Base-by-base conservation (phyloP, 1,139 yeast species). In the Blastobotrys persicus region DNA sequence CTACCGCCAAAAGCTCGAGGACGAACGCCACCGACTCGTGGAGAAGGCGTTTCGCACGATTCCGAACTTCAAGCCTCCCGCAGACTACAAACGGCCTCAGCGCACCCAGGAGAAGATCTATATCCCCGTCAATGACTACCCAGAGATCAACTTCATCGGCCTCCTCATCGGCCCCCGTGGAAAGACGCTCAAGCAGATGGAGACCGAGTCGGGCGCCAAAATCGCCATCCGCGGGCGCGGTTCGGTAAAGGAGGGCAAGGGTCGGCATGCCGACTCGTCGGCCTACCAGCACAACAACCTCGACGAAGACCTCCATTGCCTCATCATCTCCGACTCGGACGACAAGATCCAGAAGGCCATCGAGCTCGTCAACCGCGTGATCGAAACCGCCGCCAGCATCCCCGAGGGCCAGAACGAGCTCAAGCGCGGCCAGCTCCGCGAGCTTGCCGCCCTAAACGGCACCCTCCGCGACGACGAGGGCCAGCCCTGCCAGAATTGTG, bases 81-180 rank as follows among this genome's bases (percentile, higher is more conserved):
- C 75, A 14, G 94, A 86, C 63, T 91, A 88, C 66, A 71, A 76
- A 52, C 75, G 83, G 50, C 88, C 88, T 33, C 84, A 86, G 5
- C 83, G 80, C 59, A 82, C 89, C 3, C 77, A 78, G 48, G 96
- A 91, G 59, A 92, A 89, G 67, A 77, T 88, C 47, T 91, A 81
- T 64, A 80, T 94, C 16, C 98, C 98, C 0, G 86, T 81, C 1
- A 78, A 83, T 46, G 95, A 89, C 54, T 85, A 88, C 67, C 98
- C 98, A 0, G 94, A 86, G 47, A 84, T 92, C 58, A 94, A 94
- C 69, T 91, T 91, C 63, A 88, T 92, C 48, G 99, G 99, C 0
- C 75, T 87, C 48, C 72, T 94, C 34, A 70, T 94, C 49, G 99
- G 99, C 0, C 98, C 99, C 31, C 83, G 99, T 73, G 99, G 98